Evolutionary conservation across 2,329 filamentous ascomycete genomes (phyloP).

Genomic region (Rasamsonia emersonii): DNA sequence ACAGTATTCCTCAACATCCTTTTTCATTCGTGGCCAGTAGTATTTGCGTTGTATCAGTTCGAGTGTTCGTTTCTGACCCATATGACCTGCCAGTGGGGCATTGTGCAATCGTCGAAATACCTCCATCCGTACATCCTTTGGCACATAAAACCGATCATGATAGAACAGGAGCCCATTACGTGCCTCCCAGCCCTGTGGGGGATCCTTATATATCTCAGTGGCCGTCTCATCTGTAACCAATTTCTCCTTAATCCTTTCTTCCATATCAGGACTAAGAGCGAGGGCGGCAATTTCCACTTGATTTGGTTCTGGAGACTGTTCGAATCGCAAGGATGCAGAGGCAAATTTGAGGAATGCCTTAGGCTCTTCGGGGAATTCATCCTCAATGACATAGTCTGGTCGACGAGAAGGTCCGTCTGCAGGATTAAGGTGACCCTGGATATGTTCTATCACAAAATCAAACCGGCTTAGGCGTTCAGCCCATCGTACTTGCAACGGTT

Average conservation of each 20-base stretch:
- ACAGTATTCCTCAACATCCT: neutral
- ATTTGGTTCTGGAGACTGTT: neutral
- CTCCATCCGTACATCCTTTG: neutral
- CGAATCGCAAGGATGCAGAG: neutral
- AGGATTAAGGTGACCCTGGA: neutral
- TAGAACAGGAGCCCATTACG: neutral
- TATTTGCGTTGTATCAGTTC: neutral
- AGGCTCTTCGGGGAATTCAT: slow-evolving; percentile 1
- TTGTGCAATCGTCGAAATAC: neutral
- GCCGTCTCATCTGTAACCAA: neutral
- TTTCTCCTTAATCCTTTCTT: neutral
- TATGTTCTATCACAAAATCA: neutral
- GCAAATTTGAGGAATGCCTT: neutral
- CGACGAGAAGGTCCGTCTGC: neutral
- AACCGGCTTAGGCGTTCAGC: neutral
- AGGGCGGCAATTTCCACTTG: neutral
- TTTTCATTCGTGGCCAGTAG: neutral
- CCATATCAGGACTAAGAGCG: neutral
- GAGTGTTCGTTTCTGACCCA: neutral
- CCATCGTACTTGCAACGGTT: slow-evolving; percentile 1
- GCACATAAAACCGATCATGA: neutral
- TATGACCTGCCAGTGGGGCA: neutral
- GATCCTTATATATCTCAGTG: neutral
- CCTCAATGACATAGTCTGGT: neutral
- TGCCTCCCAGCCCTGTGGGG: neutral